Evolutionary conservation across 306 rosid species (phyloP), one percentile per base, ranked within the genome.

Genomic region (Alnus glutinosa): DNA sequence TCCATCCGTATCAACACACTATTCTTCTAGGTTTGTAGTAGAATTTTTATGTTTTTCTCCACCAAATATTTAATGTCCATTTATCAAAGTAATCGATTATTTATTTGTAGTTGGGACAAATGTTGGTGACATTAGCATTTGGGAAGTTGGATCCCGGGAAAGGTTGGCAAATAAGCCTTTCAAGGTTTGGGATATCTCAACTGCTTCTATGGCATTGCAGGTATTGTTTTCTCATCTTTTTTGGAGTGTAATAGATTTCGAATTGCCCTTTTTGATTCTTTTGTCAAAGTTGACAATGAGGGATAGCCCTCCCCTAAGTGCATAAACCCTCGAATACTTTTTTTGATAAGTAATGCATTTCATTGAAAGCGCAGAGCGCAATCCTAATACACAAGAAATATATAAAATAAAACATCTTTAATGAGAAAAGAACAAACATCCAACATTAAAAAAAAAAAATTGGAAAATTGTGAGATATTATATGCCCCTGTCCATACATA

Each of bases 121-220:
- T 78, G 88, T 85, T 75, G 88, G 88, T 50, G 88, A 85, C 73
- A 78, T 85, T 67, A 82, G 88, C 71, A 81, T 85, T 66, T 85
- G 88, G 88, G 88, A 85, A 75, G 78, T 85, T 55, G 85, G 83
- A 39, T 85, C 85, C 28, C 81, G 81, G 76, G 85, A 85, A 49
- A 81, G 85, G 75, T 75, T 85, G 83, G 85, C 75, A 10, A 83
- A 85, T 66, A 81, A 75, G 55, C 76, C 83, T 4, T 85, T 85
- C 76, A 85, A 85, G 76, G 80, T 85, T 59, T 85, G 85, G 85
- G 88, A 85, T 39, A 75, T 81, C 67, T 78, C 82, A 78, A 46
- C 77, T 15, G 83, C 55, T 1, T 75, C 88, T n/a, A 75, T 50
- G 74, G 83, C 88, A 0, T 66, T 85, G 76, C 88, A 85, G 88